Evolutionary conservation across 2,329 filamentous ascomycete genomes (phyloP), one percentile per base, ranked within the genome.

Genomic region (Cercospora sp.): DNA sequence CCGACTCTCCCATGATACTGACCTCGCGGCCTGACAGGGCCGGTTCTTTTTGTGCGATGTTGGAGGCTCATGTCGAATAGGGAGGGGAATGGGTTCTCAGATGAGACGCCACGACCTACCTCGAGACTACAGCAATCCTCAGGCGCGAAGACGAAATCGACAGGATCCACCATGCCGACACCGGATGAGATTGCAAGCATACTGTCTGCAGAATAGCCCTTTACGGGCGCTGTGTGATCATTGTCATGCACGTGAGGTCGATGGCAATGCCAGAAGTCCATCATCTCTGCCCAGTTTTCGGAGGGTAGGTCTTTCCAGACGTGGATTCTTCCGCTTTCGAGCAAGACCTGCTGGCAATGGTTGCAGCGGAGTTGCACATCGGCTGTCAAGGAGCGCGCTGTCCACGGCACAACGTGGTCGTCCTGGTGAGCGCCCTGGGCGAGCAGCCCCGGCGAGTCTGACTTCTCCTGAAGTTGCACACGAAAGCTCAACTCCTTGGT

Each of bases 191-290:
- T 90, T 18, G 85, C 81, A 65, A 97, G 89, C 70, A 85, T 87
- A 73, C 89, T 93, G 55, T 89, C 89, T 32, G 93, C 92, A n/a
- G 92, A 91, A 77, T 97, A 97, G 0, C 92, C 94, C 75, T 92
- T 91, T 10, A 37, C 76, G 71, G 45, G 70, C n/a, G 85, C 72
- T 37, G 76, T 72, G 49, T 77, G 70, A 6, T 75, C 75, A 61
- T 84, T 80, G 28, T 84, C 61, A 64, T 79, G 69, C 69, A 89
- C 85, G 45, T 84, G 80, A 1, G 96, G 95, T 80, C 98, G 98
- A 80, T 99, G 95, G 76, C 95, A 99, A 80, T 99, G 96, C 95
- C 95, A 99, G 74, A 99, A 97, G 79, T 99, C 96, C 95, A 99
- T 99, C 94, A 99, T 97, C 81, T 99, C 95, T 0, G 95, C 96